Evolutionary conservation across 306 rosid genomes (phyloP), one percentile per base, ranked within the genome.

Genomic region (Chamaecrista fasciculata): DNA sequence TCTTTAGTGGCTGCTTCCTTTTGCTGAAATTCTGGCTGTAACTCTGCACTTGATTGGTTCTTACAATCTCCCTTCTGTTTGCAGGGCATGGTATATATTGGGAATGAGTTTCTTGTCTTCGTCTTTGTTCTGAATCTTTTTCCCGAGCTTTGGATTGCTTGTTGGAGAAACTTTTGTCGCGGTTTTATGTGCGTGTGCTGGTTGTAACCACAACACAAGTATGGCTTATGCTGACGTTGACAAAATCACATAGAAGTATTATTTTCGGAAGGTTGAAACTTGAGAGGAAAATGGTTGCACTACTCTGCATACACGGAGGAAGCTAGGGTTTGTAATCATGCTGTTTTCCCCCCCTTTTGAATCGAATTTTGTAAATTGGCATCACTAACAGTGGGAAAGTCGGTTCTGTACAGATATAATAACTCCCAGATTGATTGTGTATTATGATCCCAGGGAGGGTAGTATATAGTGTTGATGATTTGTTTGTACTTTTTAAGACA

Each of bases 31-130:
- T 51, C 58, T 23, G 56, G 51, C 31, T 69, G 31, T 48, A 26
- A 40, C 11, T 62, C 29, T 67, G 26, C 44, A 44, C 28, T 39
- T 40, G 61, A 67, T 16, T 43, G 74, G 18, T 66, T 70, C 83
- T 78, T 40, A 48, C 39, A 55, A 40, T 37, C 44, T 69, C 31
- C 78, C 50, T 24, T 29, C 8, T 16, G 72, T 70, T 33, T 72
- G 75, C 80, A 89, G 85, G 85, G 81, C 24, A 75, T 67, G 84
- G 37, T 70, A 83, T 71, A 72, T 65, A 75, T 56, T 67, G 82
- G 66, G 26, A 60, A 72, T 9, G 75, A 55, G 78, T 61, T 69
- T 77, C 69, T 48, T 67, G 76, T 75, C 63, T 53, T 64, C 76
- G 49, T 21, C 61, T 53, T 53, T 67, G 76, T 43, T 65, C 21